These are phyloP conservation scores for Akanthomyces dipterigenus DNA, from an alignment of 2,329 filamentous ascomycete genomes.

Conservation along the genomic window DNA sequence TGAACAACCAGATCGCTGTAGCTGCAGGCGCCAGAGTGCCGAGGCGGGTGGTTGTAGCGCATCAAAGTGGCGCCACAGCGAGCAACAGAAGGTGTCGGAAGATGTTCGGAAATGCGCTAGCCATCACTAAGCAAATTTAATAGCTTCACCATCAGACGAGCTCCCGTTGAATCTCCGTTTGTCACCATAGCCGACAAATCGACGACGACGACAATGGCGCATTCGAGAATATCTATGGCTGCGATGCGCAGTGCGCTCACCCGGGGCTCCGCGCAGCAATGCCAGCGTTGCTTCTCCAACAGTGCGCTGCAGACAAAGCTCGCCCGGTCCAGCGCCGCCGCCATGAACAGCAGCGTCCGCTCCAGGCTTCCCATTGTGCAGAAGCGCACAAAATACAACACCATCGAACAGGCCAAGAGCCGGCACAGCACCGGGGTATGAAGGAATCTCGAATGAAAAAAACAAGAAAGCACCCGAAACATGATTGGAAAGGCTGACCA, in stretches of 20 bases:
- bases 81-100: background rate
- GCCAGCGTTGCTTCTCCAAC: slow-evolving; percentile 36
- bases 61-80: slow-evolving; percentile 5
- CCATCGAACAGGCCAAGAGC: slow-evolving; percentile 53
- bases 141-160: background rate
- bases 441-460: background rate
- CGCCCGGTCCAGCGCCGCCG: slow-evolving; percentile 27
- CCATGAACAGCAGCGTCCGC: slow-evolving; percentile 21
- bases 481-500: slow-evolving; percentile 13
- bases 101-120: slow-evolving; percentile 7
- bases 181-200: background rate
- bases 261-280: slow-evolving; percentile 29
- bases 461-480: too few species aligned
- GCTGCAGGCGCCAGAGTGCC: background rate
- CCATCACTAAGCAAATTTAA: slow-evolving; percentile 9
- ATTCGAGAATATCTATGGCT: slow-evolving; percentile 28
- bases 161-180: background rate
- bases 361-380: slow-evolving; percentile 29
- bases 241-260: slow-evolving; percentile 28
- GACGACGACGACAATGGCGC: slow-evolving; percentile 29
- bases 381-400: slow-evolving; percentile 40
- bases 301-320: slow-evolving; percentile 28
- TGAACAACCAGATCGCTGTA: background rate
- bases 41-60: background rate
- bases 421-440: slow-evolving; percentile 50